Evolutionary conservation across 2,329 filamentous ascomycete species (phyloP), one percentile per base, ranked within the genome.

Genomic region (Tolypocladium album): DNA sequence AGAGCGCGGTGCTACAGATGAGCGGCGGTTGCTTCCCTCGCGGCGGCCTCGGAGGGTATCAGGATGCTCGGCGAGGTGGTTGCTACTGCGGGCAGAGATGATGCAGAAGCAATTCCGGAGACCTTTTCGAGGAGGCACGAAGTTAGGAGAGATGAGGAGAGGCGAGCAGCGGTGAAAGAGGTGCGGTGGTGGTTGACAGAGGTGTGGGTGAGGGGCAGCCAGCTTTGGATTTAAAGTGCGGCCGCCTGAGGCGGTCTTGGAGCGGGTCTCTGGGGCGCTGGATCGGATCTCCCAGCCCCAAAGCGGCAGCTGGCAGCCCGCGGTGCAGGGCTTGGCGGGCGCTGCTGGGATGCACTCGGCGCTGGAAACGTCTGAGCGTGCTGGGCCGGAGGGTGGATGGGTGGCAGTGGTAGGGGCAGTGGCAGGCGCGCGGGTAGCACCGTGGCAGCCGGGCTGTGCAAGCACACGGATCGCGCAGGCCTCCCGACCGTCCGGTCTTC

Each of bases 281-380:
- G 45, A 50, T 50, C 45, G 45, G 45, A 34, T 52, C 27, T 34
- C 47, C 47, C 58, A 58, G 58, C 58, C 60, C 60, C 60, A 43
- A 61, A 61, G 56, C 47, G 56, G 50, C 58, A 60, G 60, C 53
- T 58, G 58, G 39, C 31, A 58, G 43, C 43, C 43, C 43, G 5
- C n/a, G 2, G 40, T 47, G 43, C 43, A 47, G 43, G 31, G 50
- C 50, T 22, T 36, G 27, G 50, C 27, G 11, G 31, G 31, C 27
- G 50, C 50, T 36, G 50, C 27, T 53, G 27, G 24, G 15, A 8
- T 1, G 7, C 34, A 12, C 5, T 13, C 39, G 39, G 11, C 4
- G 17, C 13, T 31, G 27, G 27, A 31, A 31, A 31, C 27, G 27
- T 31, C 27, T 31, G 27, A 31, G 27, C 27, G 3, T 5, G 27